These are phyloP conservation scores for Colletotrichum destructivum DNA, from an alignment of 2,329 filamentous ascomycete genomes.

Conservation along the genomic window DNA sequence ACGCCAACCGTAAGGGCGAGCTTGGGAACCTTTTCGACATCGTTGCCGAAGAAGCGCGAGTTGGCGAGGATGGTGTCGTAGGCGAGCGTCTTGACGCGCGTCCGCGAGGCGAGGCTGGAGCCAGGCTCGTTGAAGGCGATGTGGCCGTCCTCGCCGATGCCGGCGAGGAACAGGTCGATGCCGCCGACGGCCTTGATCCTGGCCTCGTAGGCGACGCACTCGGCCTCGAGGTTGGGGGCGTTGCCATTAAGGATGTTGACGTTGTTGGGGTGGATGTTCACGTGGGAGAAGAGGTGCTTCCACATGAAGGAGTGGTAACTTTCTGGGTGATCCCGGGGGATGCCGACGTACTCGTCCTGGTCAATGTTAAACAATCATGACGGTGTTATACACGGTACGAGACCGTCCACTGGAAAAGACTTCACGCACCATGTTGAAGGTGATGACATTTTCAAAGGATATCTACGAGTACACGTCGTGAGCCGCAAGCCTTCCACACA, in stretches of 20 bases:
- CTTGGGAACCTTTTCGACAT: conserved; percentile 80
- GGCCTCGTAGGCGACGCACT: conserved; percentile 85
- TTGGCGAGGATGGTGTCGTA: conserved; percentile 91
- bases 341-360: conserved; percentile 88
- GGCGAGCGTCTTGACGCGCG: conserved; percentile 87
- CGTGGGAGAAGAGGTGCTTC: conserved; percentile 89
- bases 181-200: conserved; percentile 82
- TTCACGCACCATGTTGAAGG: conserved; percentile 85
- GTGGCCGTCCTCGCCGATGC: conserved; percentile 89
- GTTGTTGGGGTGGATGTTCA: conserved; percentile 85
- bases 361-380: conserved; percentile 26
- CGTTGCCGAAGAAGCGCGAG: conserved; percentile 85
- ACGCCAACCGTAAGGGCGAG: conserved; percentile 90
- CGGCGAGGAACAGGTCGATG: conserved; percentile 88
- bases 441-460: conserved; percentile 90
- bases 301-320: conserved; percentile 96
- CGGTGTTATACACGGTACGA: neutral
- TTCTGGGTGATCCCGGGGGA: conserved; percentile 86
- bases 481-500: neutral
- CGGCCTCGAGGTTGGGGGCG: conserved; percentile 79
- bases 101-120: conserved; percentile 82
- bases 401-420: neutral
- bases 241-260: conserved; percentile 90
- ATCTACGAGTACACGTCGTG: conserved; percentile 64
- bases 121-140: conserved; percentile 94